Conservation (phyloP, 306 rosid genomes). For the Canavalia ensiformis region DNA sequence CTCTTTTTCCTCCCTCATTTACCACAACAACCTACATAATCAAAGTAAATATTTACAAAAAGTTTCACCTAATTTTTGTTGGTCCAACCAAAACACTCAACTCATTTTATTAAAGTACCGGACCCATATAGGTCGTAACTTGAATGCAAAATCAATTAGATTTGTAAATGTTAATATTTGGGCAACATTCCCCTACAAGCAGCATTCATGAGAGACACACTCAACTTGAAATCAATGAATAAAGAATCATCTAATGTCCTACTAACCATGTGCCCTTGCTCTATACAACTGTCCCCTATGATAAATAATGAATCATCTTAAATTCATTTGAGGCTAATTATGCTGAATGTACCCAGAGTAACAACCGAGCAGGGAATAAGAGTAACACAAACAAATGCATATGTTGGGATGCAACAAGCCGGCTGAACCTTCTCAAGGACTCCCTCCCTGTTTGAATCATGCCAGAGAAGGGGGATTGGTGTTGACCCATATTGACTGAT, state of each 20-base stretch:
- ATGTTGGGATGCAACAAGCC: conserved; percentile 82
- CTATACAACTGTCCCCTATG: conserved; percentile 51
- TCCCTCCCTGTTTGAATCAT: conserved; percentile 69
- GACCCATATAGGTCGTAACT: neutral
- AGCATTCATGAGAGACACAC: conserved; percentile 23
- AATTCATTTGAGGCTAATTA: conserved; percentile 52
- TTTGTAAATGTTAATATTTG: conserved; percentile 4
- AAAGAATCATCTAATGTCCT: conserved; percentile 73
- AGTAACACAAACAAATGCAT: conserved; percentile 84
- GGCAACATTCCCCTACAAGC: conserved; percentile 33
- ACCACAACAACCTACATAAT: neutral
- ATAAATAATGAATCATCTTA: conserved; percentile 42
- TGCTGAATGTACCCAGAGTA: conserved; percentile 66
- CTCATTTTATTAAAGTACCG: neutral
- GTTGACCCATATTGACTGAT: conserved; percentile 54
- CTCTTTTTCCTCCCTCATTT: neutral
- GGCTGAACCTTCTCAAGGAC: conserved; percentile 73
- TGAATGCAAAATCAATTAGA: neutral
- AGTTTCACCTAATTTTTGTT: conserved; percentile 5
- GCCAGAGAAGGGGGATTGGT: conserved; percentile 70
- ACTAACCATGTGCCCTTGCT: conserved; percentile 50
- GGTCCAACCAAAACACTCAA: conserved; percentile 25
- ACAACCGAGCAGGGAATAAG: conserved; percentile 69
- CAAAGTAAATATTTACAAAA: neutral
- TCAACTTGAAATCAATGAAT: conserved; percentile 64